Base-by-base conservation (phyloP, 78 protist genomes). In the Dictyostelium intermedium region DNA sequence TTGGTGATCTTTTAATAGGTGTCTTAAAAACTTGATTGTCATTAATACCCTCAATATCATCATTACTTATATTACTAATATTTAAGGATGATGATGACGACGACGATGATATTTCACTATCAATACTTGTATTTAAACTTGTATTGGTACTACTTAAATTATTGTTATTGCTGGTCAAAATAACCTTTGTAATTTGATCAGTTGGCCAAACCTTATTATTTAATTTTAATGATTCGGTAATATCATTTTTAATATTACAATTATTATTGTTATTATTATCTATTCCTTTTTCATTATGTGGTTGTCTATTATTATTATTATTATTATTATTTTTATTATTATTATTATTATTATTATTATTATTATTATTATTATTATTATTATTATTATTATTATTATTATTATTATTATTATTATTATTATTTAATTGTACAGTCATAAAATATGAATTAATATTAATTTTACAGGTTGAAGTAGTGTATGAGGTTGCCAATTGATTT, bases 131-230 rank as follows among this genome's bases (percentile, higher is more conserved):
- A 83, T 66, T 61, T 16, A 66, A 83, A 23, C 41, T 66, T 43
- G 30, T 9, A 74, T 32, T 32, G 13, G 50, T 32, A 43, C 41
- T 25, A 70, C 23, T 79, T 3, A 35, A 4, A 50, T 50, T 50
- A 16, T 50, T 18, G 16, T 50, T 50, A 50, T 66, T 66, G n/a
- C 3, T 27, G n/a, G 2, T 27, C 35, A 80, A 37, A 35, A 82
- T 82, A 34, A 82, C 39, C 14, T 82, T 30, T 8, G 13, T 20
- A 10, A 66, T 83, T 41, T 66, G 23, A 43, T 83, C 69, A 14
- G 66, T 69, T 27, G 77, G 77, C 89, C 89, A 83, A 27, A 83
- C 10, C 18, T 66, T 66, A 66, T 83, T 83, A 66, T 83, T 83
- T 61, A 23, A 20, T 82, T 34, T 25, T 10, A 82, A 69, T 20